Percentiles rank a stretch among this genome's conserved stretches.
Conservation (phyloP, 306 rosid genomes). For the Astragalus glycyphyllos region DNA sequence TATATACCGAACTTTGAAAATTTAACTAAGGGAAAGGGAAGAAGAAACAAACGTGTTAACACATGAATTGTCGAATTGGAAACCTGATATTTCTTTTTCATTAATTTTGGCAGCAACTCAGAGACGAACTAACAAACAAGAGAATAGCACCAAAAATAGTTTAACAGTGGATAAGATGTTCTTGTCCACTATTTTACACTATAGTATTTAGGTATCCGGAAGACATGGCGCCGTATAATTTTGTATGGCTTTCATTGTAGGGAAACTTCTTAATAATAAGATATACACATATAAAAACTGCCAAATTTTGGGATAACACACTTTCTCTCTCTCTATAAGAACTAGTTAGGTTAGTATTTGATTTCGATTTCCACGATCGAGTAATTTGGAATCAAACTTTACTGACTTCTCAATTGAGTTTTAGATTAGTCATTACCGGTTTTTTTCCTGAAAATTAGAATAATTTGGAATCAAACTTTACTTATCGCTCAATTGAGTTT, state of each 20-base stretch:
- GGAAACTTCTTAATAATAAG: neutral
- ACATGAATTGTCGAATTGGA: neutral
- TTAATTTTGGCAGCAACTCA: constrained; percentile 37
- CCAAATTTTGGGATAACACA: neutral
- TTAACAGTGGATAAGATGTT: constrained; percentile 50
- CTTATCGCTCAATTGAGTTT: no score
- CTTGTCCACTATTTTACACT: constrained; percentile 29
- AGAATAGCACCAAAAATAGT: constrained; percentile 37
- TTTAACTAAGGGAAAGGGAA: neutral
- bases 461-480: no score
- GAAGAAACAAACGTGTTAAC: neutral
- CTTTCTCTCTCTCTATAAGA: no score
- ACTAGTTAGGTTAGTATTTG: no score
- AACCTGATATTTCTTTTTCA: constrained; percentile 40
- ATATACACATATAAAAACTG: neutral
- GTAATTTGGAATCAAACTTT: no score
- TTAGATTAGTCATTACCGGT: no score
- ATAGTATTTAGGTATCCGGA: constrained; percentile 32
- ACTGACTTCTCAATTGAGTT: no score
- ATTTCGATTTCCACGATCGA: no score
- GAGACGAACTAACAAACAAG: constrained; percentile 49
- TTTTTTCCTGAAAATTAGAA: no score
- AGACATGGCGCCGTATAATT: constrained; percentile 48
- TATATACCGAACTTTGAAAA: neutral
- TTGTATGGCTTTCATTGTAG: constrained; percentile 21